These are phyloP conservation scores for Oryza coarctata DNA, from an alignment of 176 grass and related monocot species.

Conservation along the genomic window DNA sequence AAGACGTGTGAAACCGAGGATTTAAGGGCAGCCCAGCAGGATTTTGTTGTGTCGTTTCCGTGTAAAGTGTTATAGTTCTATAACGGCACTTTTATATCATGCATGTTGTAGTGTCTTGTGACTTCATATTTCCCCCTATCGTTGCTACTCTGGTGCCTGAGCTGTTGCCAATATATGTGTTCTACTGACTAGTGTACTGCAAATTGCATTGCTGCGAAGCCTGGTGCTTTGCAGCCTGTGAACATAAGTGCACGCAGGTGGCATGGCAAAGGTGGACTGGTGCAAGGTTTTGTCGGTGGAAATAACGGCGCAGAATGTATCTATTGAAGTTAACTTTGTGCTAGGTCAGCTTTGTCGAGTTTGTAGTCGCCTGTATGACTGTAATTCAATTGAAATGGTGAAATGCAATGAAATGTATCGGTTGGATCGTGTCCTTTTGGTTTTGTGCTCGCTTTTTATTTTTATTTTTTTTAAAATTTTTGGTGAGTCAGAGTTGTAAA, in stretches of 20 bases:
- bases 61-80: constrained; percentile 57
- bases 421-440: not conserved
- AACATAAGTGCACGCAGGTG: constrained; percentile 40
- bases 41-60: constrained; percentile 15
- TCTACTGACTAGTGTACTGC: constrained; percentile 38
- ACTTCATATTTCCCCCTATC: constrained; percentile 29
- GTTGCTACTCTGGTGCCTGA: constrained; percentile 27
- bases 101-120: constrained; percentile 42
- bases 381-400: constrained; percentile 48
- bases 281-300: constrained; percentile 26
- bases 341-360: constrained; percentile 38
- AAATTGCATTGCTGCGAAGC: constrained; percentile 41
- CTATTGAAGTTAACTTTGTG: constrained; percentile 27
- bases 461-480: not conserved
- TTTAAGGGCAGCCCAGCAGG: constrained; percentile 39
- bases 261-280: constrained; percentile 8
- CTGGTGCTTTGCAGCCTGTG: constrained; percentile 29
- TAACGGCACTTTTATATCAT: constrained; percentile 48
- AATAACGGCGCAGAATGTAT: constrained; percentile 16
- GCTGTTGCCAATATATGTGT: constrained; percentile 44
- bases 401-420: constrained; percentile 40
- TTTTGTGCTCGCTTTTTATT: not conserved
- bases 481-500: not conserved
- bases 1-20: constrained; percentile 87
- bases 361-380: constrained; percentile 40